Evolutionary conservation across 129 eudicot species (phyloP), one percentile per base, ranked within the genome.

Genomic region (Rutidosis leptorrhynchoides): DNA sequence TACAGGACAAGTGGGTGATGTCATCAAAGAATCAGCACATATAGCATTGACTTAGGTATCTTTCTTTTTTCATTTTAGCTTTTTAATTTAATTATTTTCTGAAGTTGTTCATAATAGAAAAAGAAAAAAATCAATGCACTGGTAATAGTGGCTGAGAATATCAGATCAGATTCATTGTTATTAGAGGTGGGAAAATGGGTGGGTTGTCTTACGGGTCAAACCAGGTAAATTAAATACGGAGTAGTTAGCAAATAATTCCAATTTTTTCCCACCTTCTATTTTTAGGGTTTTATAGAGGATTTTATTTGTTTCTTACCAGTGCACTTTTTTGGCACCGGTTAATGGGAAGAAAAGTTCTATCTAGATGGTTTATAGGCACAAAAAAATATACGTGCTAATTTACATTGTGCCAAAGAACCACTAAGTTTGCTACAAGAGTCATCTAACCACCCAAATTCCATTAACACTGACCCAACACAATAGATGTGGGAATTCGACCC

Each of bases 1-100:
- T 29, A 93, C 99, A 8, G 99, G 99, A 23, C 99, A 93, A 79
- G 81, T 93, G 52, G 99, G 99, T 35, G 96, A 89, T 80, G 99
- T 93, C 56, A 93, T 93, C 35, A 93, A 93, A 72, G 99, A 93
- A 73, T 93, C 99, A 7, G 99, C 99, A 52, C 99, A 89, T 77
- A 93, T 93, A 70, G 99, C 99, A 53, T 72, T 93, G 74, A 93
- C 99, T 46, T 93, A 96, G 99, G 99, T 93, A 86, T 53, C 74
- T 70, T 29, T 33, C 55, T 19, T 6, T 33, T n/a, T 37, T 37
- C 59, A 54, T 23, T 54, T 22, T 1, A 22, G 33, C 43, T 11
- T 6, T n/a, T n/a, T 9, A 35, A 4, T 10, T 20, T 10, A 24
- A 21, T 11, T 22, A 0, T 54, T 3, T 30, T 16, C 10, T 1